Evolutionary conservation across 768 basidiomycete species (phyloP).

Genomic region (Tulasnella sp.): DNA sequence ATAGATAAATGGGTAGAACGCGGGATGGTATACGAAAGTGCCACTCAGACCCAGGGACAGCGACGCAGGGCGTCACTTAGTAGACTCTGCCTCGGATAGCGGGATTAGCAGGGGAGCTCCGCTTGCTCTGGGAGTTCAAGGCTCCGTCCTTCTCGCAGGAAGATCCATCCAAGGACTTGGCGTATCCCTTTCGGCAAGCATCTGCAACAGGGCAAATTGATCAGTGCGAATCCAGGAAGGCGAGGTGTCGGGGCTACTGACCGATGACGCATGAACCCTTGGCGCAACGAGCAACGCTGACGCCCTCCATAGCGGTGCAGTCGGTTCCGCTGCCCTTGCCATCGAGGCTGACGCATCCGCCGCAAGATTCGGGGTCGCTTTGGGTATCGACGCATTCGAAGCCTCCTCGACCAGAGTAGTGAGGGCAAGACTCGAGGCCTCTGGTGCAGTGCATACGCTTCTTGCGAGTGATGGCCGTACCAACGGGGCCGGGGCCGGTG

Average conservation of each 20-base stretch:
- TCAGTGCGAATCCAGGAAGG: not conserved
- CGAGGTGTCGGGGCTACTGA: not conserved
- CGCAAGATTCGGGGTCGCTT: constrained; percentile 26
- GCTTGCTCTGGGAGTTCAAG: not conserved
- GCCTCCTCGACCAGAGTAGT: constrained; percentile 17
- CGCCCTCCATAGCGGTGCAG: constrained; percentile 52
- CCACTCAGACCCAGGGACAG: not conserved
- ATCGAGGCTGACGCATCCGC: constrained; percentile 22
- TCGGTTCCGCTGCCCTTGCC: constrained; percentile 45
- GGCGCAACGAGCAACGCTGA: constrained; percentile 47
- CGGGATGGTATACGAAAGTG: not conserved
- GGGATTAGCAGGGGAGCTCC: not conserved
- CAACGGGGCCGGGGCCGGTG: not conserved
- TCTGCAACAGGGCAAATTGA: not conserved
- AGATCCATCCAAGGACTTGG: not conserved
- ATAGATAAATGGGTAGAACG: not conserved
- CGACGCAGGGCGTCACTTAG: not conserved
- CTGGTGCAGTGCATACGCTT: not conserved
- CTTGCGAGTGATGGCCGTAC: not conserved
- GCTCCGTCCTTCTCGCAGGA: not conserved
- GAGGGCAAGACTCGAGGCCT: constrained; percentile 25
- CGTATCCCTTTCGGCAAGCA: not conserved
- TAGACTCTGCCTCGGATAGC: not conserved
- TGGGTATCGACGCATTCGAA: constrained; percentile 31
- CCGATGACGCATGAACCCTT: constrained; percentile 43